Percentiles rank a stretch among this genome's conserved stretches.
phyloP scores from a whole-genome alignment of 805 yeast species.

The Wickerhamomyces sydowiorum region DNA sequence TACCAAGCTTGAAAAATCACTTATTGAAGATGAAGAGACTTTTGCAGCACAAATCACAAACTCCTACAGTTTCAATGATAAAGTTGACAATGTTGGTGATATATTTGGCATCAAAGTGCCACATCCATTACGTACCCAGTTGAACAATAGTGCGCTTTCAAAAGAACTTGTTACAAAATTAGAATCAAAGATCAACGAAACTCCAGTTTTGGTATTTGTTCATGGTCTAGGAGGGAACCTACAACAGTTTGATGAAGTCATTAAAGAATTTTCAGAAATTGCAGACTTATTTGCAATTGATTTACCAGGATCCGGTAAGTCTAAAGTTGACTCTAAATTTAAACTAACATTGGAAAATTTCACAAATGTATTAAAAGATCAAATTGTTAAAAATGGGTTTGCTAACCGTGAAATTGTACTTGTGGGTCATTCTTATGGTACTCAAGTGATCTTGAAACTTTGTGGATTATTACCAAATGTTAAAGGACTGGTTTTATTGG shows the following conservation, averaged over 20 bases:
- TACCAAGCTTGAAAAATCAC: slow-evolving; percentile 12
- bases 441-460: slow-evolving; percentile 45
- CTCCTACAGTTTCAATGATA: not conserved
- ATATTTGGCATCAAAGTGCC: slow-evolving; percentile 10
- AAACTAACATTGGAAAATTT: slow-evolving; percentile 12
- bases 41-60: slow-evolving; percentile 7
- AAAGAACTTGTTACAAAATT: slow-evolving; percentile 4
- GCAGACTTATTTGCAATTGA: slow-evolving; percentile 68
- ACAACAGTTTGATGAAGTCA: slow-evolving; percentile 69
- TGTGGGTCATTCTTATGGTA: slow-evolving; percentile 75
- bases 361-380: slow-evolving; percentile 8
- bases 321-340: slow-evolving; percentile 3
- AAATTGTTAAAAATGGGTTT: slow-evolving; percentile 6
- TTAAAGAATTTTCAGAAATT: slow-evolving; percentile 56
- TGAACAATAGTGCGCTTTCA: not conserved
- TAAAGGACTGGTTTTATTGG: slow-evolving; percentile 28
- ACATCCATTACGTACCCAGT: slow-evolving; percentile 6
- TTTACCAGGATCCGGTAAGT: slow-evolving; percentile 79
- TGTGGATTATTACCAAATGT: slow-evolving; percentile 4
- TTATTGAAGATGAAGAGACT: slow-evolving; percentile 12
- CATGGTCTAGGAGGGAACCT: slow-evolving; percentile 93
- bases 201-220: slow-evolving; percentile 61
- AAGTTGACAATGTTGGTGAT: slow-evolving; percentile 9
- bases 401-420: slow-evolving; percentile 29
- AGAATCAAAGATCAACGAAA: slow-evolving; percentile 25